Evolutionary conservation across 2,329 filamentous ascomycete genomes (phyloP).

Genomic region (Hypoxylon sp.): DNA sequence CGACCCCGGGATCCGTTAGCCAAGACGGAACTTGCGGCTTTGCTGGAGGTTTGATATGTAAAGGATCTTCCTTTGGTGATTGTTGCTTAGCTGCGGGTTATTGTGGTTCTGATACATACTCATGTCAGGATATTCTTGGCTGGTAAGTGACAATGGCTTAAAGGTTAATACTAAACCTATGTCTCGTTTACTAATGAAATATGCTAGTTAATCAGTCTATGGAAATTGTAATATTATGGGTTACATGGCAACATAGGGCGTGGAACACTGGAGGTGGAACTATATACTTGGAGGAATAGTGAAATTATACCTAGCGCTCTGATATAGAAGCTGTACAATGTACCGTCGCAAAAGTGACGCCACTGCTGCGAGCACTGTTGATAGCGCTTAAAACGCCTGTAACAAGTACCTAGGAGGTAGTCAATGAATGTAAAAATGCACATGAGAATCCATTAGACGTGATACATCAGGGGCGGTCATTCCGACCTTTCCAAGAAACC

Average conservation of each 20-base stretch:
- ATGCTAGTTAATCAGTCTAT: not conserved
- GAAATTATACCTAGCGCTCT: too few relatives aligned
- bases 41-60: not conserved
- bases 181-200: not conserved
- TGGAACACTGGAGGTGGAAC: too few relatives aligned
- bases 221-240: not conserved
- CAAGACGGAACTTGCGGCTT: constrained; percentile 17
- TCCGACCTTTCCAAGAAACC: not conserved
- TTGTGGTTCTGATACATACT: constrained; percentile 5
- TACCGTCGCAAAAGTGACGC: too few relatives aligned
- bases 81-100: constrained; percentile 17
- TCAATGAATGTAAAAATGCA: too few relatives aligned
- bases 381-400: too few relatives aligned
- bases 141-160: constrained; percentile 6
- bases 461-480: not conserved
- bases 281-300: too few relatives aligned
- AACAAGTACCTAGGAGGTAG: too few relatives aligned
- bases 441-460: not conserved
- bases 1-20: constrained; percentile 2
- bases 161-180: too few relatives aligned
- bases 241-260: not conserved
- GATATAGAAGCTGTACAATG: too few relatives aligned
- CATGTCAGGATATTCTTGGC: constrained; percentile 11
- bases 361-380: too few relatives aligned
- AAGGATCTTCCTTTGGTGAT: constrained; percentile 10